Evolutionary conservation across 805 yeast species (phyloP).

Genomic region (Myxozyma vanderwaltii): DNA sequence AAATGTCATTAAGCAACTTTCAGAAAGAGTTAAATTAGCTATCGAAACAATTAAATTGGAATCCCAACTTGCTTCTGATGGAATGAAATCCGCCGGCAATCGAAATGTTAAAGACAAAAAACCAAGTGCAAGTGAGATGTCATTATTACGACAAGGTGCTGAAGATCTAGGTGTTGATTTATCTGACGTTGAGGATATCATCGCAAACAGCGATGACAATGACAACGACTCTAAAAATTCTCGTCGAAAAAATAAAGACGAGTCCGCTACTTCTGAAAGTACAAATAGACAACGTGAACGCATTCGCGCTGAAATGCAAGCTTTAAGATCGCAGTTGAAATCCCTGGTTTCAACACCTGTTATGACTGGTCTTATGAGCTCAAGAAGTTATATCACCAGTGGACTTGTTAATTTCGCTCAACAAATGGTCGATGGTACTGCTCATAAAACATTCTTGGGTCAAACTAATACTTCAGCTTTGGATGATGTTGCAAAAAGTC

Average conservation of each 20-base stretch:
- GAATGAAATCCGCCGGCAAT: slow-evolving; percentile 30
- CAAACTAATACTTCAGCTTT: slow-evolving; percentile 68
- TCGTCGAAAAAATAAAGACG: background rate
- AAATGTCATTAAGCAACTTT: slow-evolving; percentile 69
- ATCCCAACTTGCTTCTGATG: slow-evolving; percentile 55
- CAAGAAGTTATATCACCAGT: slow-evolving; percentile 40
- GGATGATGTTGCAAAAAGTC: slow-evolving; percentile 52
- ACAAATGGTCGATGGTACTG: slow-evolving; percentile 61
- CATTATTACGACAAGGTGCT: slow-evolving; percentile 89
- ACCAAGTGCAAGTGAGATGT: slow-evolving; percentile 46
- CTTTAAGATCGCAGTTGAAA: slow-evolving; percentile 36
- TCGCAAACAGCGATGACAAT: slow-evolving; percentile 40
- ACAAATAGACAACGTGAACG: slow-evolving; percentile 13
- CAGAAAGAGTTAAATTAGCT: slow-evolving; percentile 68
- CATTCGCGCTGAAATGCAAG: slow-evolving; percentile 14
- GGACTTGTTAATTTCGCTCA: slow-evolving; percentile 43
- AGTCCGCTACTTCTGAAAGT: background rate
- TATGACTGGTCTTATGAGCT: slow-evolving; percentile 34
- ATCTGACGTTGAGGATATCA: slow-evolving; percentile 69
- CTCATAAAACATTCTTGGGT: slow-evolving; percentile 71
- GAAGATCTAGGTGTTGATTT: slow-evolving; percentile 87
- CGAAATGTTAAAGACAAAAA: slow-evolving; percentile 47
- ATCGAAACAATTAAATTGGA: slow-evolving; percentile 74
- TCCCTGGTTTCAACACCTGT: slow-evolving; percentile 35
- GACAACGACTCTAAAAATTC: slow-evolving; percentile 7